Base-by-base conservation (phyloP, 495 filamentous ascomycete species). In the Xanthoparmelia taractica region DNA sequence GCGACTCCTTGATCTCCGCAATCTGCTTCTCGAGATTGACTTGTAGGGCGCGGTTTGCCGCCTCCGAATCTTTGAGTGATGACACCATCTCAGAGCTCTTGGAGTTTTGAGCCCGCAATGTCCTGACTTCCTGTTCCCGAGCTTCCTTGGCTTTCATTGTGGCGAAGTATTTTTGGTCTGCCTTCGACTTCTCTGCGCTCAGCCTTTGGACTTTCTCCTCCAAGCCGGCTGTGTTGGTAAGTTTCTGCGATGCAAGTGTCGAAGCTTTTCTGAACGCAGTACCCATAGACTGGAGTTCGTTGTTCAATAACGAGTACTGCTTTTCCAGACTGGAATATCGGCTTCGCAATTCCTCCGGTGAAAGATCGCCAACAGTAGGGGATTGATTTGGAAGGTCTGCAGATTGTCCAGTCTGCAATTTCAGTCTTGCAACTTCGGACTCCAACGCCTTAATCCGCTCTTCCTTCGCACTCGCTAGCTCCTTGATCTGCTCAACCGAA, bases 141-240 rank as follows among this genome's bases (percentile, higher is more conserved):
- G 86, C 84, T 68, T 97, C 94, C 71, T 91, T 96, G 66, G 89
- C 85, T 72, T 96, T 97, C 79, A 96, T 92, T 18, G 91, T 90
- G 7, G 87, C 86, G 70, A 97, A 97, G 72, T 96, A 98, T 74
- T 97, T 97, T 72, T 97, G 92, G 69, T 97, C 92, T 0, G 95
- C 95, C 71, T 96, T 97, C 40, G 85, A 83, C 74, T 97, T 98
- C 73, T 98, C 94, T 0, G 91, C 92, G 4, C 79, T 82, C 13
- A 94, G 76, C 8, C 88, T 77, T 33, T 82, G 79, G 45, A 95
- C 77, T 65, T 86, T 87, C 55, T 97, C 92, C 75, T 97, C 94
- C 67, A 88, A 74, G 4, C 81, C 82, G 10, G 78, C 72, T 58
- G 88, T 82, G 63, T 94, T 91, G 61, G 84, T 79, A 25, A 96